phyloP scores from a whole-genome alignment of 352 stramenopile genomes.

The Phytophthora meadii region DNA sequence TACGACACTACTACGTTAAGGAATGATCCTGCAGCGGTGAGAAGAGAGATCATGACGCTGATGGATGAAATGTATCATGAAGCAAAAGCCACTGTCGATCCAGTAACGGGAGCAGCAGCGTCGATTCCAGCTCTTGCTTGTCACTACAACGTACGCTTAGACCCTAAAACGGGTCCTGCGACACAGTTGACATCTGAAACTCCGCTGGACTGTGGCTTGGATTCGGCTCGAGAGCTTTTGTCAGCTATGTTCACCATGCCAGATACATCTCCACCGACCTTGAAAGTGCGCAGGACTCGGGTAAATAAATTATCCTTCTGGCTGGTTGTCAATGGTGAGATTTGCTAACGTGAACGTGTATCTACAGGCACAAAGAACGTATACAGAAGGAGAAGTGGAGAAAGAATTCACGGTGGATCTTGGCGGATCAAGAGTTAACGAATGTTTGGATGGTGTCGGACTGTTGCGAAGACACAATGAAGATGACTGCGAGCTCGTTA shows the following conservation, averaged over 20 bases:
- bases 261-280: conserved; percentile 12
- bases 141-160: conserved; percentile 29
- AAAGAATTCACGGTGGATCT: conserved; percentile 34
- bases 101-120: conserved; percentile 24
- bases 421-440: conserved; percentile 24
- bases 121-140: conserved; percentile 29
- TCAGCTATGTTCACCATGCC: conserved; percentile 28
- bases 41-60: conserved; percentile 26
- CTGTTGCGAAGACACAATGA: conserved; percentile 29
- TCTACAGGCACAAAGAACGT: conserved; percentile 21
- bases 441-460: conserved; percentile 31
- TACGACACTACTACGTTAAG: conserved; percentile 1
- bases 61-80: conserved; percentile 41
- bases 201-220: conserved; percentile 33
- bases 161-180: conserved; percentile 26
- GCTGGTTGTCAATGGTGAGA: too few species aligned
- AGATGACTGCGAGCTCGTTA: conserved; percentile 30
- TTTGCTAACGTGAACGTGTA: not conserved
- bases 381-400: conserved; percentile 25
- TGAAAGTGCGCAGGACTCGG: conserved; percentile 26
- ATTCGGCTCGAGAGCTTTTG: conserved; percentile 24
- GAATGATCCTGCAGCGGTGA: conserved; percentile 21
- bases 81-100: conserved; percentile 33
- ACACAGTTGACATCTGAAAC: conserved; percentile 37
- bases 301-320: conserved; percentile 7